phyloP scores from a whole-genome alignment of 768 basidiomycete genomes.

The Termitomyces heimii region DNA sequence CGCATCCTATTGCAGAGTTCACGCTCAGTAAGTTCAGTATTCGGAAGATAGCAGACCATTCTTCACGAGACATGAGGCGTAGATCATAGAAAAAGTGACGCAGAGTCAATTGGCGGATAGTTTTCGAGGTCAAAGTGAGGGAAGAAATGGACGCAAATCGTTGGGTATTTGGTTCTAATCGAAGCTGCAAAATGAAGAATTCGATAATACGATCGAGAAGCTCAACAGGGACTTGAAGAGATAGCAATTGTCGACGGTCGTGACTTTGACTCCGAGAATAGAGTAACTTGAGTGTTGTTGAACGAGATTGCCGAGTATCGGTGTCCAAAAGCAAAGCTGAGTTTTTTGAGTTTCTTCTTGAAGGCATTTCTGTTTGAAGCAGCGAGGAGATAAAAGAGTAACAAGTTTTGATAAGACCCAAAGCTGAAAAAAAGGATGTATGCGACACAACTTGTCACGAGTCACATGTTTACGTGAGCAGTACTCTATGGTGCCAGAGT shows the following conservation, averaged over 20 bases:
- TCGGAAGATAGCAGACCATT: slow-evolving; percentile 19
- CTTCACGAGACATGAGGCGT: slow-evolving; percentile 16
- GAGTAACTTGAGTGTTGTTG: neutral
- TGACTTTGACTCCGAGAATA: neutral
- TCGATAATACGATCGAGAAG: slow-evolving; percentile 29
- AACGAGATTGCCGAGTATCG: neutral
- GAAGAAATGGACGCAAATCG: slow-evolving; percentile 29
- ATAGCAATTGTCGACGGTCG: slow-evolving; percentile 1
- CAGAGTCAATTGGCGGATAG: slow-evolving; percentile 36
- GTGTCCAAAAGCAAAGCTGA: neutral
- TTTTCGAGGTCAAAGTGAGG: slow-evolving; percentile 33
- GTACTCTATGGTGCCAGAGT: no score
- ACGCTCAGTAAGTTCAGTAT: slow-evolving; percentile 18
- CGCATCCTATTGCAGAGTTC: neutral
- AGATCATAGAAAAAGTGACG: slow-evolving; percentile 30
- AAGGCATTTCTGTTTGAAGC: neutral
- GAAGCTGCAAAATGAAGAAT: slow-evolving; percentile 13
- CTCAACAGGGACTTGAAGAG: slow-evolving; percentile 29
- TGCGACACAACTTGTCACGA: neutral
- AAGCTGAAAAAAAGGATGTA: neutral
- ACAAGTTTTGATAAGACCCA: neutral
- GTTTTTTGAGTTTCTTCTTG: slow-evolving; percentile 2
- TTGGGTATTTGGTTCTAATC: slow-evolving; percentile 1
- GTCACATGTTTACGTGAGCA: no score
- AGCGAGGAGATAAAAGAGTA: neutral